Base-by-base conservation (phyloP, 1,284 basidiomycete genomes). In the Melampsora americana region DNA sequence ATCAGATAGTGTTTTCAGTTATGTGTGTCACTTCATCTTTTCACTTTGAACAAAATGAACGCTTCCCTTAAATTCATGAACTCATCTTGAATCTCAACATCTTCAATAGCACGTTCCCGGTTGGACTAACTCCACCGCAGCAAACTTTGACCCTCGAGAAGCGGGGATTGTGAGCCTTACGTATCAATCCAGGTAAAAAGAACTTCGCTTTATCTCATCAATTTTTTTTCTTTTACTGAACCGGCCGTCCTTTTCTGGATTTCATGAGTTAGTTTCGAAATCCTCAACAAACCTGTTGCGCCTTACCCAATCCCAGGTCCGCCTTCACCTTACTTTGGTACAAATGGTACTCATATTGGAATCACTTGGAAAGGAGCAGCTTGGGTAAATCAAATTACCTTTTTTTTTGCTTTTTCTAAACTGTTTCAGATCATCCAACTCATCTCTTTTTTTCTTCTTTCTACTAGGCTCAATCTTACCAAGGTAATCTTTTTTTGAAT, bases 261-360 rank as follows among this genome's bases (percentile, higher is more conserved):
- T 28, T 14, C 16, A 53, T 53, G 6, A 20, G 35, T 32, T 32
- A 76, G 66, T 39, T 76, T 67, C 32, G 23, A 28, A 5, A 64
- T 69, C n/a, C 60, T 76, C 6, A 50, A 66, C 18, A 28, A 66
- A 18, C 20, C 50, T 26, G 61, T 64, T 23, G 48, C 48, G 46
- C 30, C 48, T 5, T 66, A 60, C 53, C 72, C 72, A 11, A 14
- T 69, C 30, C 73, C 73, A 12, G 66, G 42, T 20, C n/a, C 66
- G 6, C 66, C 66, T 39, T 44, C 50, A 5, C 20, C 66, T 23
- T 76, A 67, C 30, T 64, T 69, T 48, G 18, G 59, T 30, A 68
- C 56, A n/a, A 76, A 76, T 56, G 66, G 73, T 18, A 62, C 59
- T 7, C 53, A 68, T 39, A 46, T 28, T n/a, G 73, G 73, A n/a